Evolutionary conservation across 208 protist genomes (phyloP).

Genomic region (Wallacemonas sp.): DNA sequence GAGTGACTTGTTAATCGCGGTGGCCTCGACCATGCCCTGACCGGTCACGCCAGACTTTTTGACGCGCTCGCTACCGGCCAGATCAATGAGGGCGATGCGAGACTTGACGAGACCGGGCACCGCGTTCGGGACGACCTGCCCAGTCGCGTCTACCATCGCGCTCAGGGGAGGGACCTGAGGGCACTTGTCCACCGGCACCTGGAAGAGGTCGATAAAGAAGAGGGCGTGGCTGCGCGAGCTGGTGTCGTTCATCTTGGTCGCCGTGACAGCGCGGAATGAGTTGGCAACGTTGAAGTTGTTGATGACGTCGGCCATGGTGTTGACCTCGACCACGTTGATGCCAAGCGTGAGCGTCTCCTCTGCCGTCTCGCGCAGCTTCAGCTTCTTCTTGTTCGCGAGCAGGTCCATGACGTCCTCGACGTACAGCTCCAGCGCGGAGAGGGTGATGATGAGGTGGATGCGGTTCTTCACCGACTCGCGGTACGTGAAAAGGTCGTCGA

Average conservation of each 20-base stretch:
- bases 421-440: constrained; percentile 90
- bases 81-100: constrained; percentile 95
- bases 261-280: constrained; percentile 66
- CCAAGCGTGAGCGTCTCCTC: constrained; percentile 72
- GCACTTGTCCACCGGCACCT: constrained; percentile 40
- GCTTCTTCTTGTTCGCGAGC: constrained; percentile 71
- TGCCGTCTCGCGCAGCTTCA: constrained; percentile 80
- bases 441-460: constrained; percentile 66
- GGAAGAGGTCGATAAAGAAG: constrained; percentile 90
- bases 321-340: constrained; percentile 67
- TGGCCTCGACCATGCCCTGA: constrained; percentile 86
- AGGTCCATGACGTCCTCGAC: constrained; percentile 89
- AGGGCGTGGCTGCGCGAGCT: constrained; percentile 91
- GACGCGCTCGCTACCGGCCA: constrained; percentile 94
- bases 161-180: constrained; percentile 31
- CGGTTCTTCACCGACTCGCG: constrained; percentile 35
- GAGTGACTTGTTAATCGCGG: constrained; percentile 92
- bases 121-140: constrained; percentile 29
- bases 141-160: constrained; percentile 56
- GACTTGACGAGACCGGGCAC: constrained; percentile 83
- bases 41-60: constrained; percentile 89
- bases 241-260: constrained; percentile 90
- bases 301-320: constrained; percentile 70
- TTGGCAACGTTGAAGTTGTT: constrained; percentile 78
- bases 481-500: constrained; percentile 86